Base-by-base conservation (phyloP, 768 basidiomycete species). In the Pholiota microspora region DNA sequence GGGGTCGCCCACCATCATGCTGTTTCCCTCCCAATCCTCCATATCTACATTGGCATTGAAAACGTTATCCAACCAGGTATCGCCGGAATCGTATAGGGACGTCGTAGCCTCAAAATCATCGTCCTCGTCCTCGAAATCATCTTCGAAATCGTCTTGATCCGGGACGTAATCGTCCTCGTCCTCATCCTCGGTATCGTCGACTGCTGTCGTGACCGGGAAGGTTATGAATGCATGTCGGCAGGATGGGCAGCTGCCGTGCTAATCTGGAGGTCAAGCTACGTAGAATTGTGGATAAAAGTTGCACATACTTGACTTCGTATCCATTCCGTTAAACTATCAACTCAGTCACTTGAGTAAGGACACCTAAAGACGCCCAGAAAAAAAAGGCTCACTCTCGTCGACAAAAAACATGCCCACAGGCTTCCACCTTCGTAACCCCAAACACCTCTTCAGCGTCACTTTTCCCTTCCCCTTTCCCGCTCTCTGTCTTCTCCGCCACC, bases 181-280 rank as follows among this genome's bases (percentile, higher is more conserved):
- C 12, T 81, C 83, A 3, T 82, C 85, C 62, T 85, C 87, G 63
- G 79, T 76, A 60, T 86, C 86, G 9, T 79, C 78, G 29, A 83
- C 51, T 24, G 15, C 12, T 32, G 21, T 79, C 1, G 77, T 72
- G 1, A 72, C 71, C 1, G 78, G 77, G 3, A 66, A 69, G 34
- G 86, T 75, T 34, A 85, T 69, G 67, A 88, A 88, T 5, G 71
- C 66, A 54, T 81, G 71, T 27, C 87, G 73, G 64, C 87, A 89
- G 3, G 85, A 80, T 13, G 87, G 87, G 59, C 88, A 89, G 59
- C 74, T 87, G 12, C 86, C 86, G 60, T 88, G 86, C 85, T 87
- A 56, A 3, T 64, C 16, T 52, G 18, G 25, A 31, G 12, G n/a
- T 44, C 38, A 21, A 21, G 12, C 13, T 16, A 48, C 21, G 21